phyloP scores from a whole-genome alignment of 2,329 filamentous ascomycete genomes.

The Ceratocystis lukuohia region DNA sequence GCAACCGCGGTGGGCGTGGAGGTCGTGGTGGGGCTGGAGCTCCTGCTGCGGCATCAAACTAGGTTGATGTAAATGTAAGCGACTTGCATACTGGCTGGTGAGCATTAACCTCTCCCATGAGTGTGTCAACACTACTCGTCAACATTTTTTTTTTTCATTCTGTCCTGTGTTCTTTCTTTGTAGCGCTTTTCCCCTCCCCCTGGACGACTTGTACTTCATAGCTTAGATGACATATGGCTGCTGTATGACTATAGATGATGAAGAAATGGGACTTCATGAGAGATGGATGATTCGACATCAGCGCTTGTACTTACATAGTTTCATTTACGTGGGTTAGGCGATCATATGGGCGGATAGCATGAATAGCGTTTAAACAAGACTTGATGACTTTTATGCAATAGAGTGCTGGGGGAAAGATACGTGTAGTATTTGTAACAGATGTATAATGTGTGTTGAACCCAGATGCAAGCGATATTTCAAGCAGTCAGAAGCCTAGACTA shows the following conservation, averaged over 20 bases:
- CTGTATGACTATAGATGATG: background rate
- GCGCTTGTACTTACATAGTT: background rate
- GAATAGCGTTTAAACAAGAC: background rate
- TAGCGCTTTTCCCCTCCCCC: background rate
- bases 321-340: background rate
- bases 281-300: background rate
- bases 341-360: background rate
- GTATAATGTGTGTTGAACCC: background rate
- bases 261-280: background rate
- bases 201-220: background rate
- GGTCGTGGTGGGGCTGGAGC: conserved; percentile 24
- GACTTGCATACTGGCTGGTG: background rate
- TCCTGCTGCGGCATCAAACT: conserved; percentile 19
- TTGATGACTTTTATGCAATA: background rate
- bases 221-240: background rate
- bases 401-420: too few relatives aligned
- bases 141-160: too few relatives aligned
- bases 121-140: background rate
- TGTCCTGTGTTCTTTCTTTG: background rate
- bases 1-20: conserved; percentile 26
- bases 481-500: background rate
- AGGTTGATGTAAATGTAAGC: conserved; percentile 16
- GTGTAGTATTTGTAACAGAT: background rate
- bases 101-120: background rate
- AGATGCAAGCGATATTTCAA: background rate